Evolutionary conservation across 2,329 filamentous ascomycete species (phyloP).

Genomic region (Onygenales sp.): DNA sequence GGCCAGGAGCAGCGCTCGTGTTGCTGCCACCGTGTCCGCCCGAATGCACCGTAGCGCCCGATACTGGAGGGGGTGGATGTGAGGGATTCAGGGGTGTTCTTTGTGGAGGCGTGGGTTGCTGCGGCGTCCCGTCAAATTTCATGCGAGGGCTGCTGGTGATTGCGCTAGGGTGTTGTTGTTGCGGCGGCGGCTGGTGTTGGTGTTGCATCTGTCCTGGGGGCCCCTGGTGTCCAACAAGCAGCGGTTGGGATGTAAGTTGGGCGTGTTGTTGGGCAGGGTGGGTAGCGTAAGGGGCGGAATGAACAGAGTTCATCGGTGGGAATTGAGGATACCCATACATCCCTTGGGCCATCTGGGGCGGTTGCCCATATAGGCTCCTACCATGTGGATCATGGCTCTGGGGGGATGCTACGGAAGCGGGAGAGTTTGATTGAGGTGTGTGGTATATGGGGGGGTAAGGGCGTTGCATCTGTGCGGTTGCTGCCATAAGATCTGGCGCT

Average conservation of each 20-base stretch:
- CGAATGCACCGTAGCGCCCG: constrained; percentile 20
- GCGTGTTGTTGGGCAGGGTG: constrained; percentile 48
- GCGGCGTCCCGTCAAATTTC: constrained; percentile 37
- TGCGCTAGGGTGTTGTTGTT: constrained; percentile 50
- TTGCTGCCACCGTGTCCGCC: constrained; percentile 48
- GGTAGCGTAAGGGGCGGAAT: constrained; percentile 48
- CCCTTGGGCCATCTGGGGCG: constrained; percentile 68
- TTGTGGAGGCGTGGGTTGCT: constrained; percentile 25
- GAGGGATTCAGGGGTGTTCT: constrained; percentile 27
- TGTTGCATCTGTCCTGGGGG: constrained; percentile 34
- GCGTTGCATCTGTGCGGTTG: constrained; percentile 55
- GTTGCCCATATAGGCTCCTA: constrained; percentile 73
- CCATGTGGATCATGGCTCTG: constrained; percentile 80
- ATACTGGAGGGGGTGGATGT: constrained; percentile 39
- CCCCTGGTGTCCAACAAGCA: constrained; percentile 41
- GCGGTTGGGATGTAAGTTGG: constrained; percentile 44
- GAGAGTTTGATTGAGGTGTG: constrained; percentile 90
- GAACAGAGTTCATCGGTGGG: constrained; percentile 42
- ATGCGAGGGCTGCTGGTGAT: constrained; percentile 54
- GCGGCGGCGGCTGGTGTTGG: constrained; percentile 27
- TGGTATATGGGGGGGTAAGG: constrained; percentile 89
- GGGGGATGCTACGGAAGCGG: constrained; percentile 82
- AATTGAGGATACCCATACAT: constrained; percentile 68
- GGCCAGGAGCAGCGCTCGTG: constrained; percentile 84
- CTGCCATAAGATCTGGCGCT: constrained; percentile 60